These are phyloP conservation scores for Chrysanthemum seticuspe DNA, from an alignment of 129 eudicot species.

Conservation along the genomic window DNA sequence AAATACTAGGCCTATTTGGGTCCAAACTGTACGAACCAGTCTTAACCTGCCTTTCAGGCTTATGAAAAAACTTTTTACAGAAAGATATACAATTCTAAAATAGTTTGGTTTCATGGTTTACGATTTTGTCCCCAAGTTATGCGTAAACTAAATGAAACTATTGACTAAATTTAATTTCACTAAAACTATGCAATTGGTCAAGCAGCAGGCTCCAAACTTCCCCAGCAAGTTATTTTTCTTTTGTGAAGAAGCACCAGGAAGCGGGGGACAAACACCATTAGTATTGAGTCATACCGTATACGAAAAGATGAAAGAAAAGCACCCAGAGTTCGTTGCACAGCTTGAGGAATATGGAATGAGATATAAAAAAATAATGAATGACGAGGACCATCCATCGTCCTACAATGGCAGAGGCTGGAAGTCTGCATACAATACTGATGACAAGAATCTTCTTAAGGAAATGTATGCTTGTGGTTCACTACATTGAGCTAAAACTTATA, in stretches of 20 bases:
- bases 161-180: neutral
- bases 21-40: too few relatives aligned
- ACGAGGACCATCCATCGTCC: slow-evolving; percentile 66
- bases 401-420: slow-evolving; percentile 76
- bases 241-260: slow-evolving; percentile 77
- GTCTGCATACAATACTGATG: slow-evolving; percentile 56
- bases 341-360: slow-evolving; percentile 31
- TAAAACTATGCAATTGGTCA: neutral
- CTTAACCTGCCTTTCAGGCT: too few relatives aligned
- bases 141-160: neutral
- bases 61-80: too few relatives aligned
- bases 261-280: slow-evolving; percentile 81
- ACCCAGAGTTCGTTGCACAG: slow-evolving; percentile 24
- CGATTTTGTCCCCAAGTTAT: neutral
- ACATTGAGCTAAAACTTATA: neutral
- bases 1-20: too few relatives aligned
- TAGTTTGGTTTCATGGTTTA: too few relatives aligned
- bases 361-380: slow-evolving; percentile 41
- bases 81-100: too few relatives aligned
- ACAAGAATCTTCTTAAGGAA: slow-evolving; percentile 66
- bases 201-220: slow-evolving; percentile 47
- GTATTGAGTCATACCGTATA: slow-evolving; percentile 41
- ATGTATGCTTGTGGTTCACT: slow-evolving; percentile 42
- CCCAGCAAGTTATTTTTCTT: slow-evolving; percentile 79
- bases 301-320: slow-evolving; percentile 28